A percentile compares a stretch with the other conserved stretches of the same genome.
Conservation (phyloP, 1,284 basidiomycete species). For the Cystobasidiaceae sp. region DNA sequence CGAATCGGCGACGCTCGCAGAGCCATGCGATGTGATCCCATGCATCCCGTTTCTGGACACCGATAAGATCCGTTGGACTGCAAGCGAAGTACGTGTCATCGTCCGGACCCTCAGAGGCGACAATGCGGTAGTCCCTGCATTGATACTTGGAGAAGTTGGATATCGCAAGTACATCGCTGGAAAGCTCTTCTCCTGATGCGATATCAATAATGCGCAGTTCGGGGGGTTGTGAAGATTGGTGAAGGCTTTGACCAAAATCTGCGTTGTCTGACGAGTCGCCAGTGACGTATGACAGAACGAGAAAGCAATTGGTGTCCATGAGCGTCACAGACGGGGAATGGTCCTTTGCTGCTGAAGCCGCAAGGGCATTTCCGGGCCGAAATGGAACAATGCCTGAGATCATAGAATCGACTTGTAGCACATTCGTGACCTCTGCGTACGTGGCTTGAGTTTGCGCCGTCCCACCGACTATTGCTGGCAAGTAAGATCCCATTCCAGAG, state of each 20-base stretch:
- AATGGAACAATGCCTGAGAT: slow-evolving; percentile 84
- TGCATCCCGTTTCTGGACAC: slow-evolving; percentile 78
- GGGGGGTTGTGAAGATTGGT: slow-evolving; percentile 75
- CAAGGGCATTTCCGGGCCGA: slow-evolving; percentile 42
- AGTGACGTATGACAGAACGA: slow-evolving; percentile 67
- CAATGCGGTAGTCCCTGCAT: slow-evolving; percentile 85
- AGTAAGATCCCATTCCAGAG: slow-evolving; percentile 21
- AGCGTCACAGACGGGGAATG: too few species aligned
- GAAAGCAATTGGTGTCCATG: slow-evolving; percentile 57
- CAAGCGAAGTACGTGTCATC: slow-evolving; percentile 66
- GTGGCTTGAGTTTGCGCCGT: slow-evolving; percentile 36
- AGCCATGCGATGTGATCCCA: slow-evolving; percentile 91
- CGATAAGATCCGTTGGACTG: slow-evolving; percentile 77
- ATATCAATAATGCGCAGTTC: slow-evolving; percentile 88
- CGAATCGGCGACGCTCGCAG: slow-evolving; percentile 75
- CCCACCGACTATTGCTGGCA: slow-evolving; percentile 12
- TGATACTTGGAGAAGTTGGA: slow-evolving; percentile 73
- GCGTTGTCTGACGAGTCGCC: slow-evolving; percentile 52
- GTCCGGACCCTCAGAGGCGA: slow-evolving; percentile 47
- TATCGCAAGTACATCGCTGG: slow-evolving; percentile 77
- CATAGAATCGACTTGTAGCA: slow-evolving; percentile 94
- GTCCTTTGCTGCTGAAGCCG: too few species aligned
- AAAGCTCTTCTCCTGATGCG: slow-evolving; percentile 73
- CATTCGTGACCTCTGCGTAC: slow-evolving; percentile 76
- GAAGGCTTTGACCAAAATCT: slow-evolving; percentile 53